Conservation (phyloP, 148 eudicot species). For the Camellia japonica region DNA sequence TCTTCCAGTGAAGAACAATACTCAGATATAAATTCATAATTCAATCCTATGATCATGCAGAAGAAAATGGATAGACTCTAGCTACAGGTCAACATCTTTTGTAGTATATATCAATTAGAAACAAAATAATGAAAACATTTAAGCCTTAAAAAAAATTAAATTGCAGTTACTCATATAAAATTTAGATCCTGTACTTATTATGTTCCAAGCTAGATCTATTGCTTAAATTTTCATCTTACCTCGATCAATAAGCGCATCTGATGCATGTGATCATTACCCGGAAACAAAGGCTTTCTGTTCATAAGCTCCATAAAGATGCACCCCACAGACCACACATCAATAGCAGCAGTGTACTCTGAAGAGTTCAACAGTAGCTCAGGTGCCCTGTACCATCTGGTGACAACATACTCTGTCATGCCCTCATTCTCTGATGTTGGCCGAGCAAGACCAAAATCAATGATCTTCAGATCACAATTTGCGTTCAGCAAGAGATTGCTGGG, state of each 20-base stretch:
- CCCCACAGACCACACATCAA: slow-evolving; percentile 94
- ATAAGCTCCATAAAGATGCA: slow-evolving; percentile 93
- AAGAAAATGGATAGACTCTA: not conserved
- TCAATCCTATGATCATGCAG: not conserved
- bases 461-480: slow-evolving; percentile 86
- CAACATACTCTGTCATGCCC: slow-evolving; percentile 90
- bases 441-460: slow-evolving; percentile 88
- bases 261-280: slow-evolving; percentile 81
- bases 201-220: not conserved
- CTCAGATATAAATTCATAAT: not conserved
- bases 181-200: not conserved
- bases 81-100: not conserved
- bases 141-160: not conserved
- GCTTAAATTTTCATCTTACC: slow-evolving; percentile 36
- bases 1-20: not conserved
- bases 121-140: not conserved
- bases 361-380: slow-evolving; percentile 86
- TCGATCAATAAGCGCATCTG: slow-evolving; percentile 84
- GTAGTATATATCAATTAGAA: not conserved
- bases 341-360: slow-evolving; percentile 82
- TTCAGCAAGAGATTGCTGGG: slow-evolving; percentile 81
- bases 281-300: slow-evolving; percentile 76
- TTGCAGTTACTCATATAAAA: not conserved
- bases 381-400: slow-evolving; percentile 93
- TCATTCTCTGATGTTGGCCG: slow-evolving; percentile 70